Evolutionary conservation across 805 yeast species (phyloP).

Genomic region (Lipomyces orientalis): DNA sequence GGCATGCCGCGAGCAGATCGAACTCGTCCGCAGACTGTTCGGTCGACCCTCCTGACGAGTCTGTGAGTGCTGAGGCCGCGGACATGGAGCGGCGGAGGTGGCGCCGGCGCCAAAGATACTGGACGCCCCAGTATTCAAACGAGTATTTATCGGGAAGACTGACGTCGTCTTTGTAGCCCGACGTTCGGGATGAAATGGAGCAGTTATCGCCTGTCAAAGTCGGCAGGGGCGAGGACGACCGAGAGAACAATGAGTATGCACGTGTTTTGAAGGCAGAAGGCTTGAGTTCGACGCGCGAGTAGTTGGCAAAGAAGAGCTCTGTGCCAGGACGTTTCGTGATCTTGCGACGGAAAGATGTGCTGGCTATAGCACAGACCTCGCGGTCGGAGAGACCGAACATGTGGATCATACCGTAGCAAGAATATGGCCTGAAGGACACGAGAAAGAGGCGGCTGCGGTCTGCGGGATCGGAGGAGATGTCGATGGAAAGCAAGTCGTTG

Average conservation of each 20-base stretch:
- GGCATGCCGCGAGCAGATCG: not conserved
- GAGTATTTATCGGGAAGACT: not conserved
- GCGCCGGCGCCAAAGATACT: slow-evolving; percentile 3
- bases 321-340: not conserved
- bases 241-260: not conserved
- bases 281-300: slow-evolving; percentile 5
- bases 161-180: not conserved
- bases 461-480: slow-evolving; percentile 1
- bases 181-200: not conserved
- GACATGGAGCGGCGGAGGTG: slow-evolving; percentile 4
- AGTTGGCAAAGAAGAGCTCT: not conserved
- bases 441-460: slow-evolving; percentile 7
- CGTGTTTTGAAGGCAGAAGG: slow-evolving; percentile 6
- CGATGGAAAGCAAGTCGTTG: slow-evolving; percentile 4
- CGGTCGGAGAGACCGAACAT: not conserved
- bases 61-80: not conserved
- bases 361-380: not conserved
- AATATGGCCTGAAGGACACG: not conserved
- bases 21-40: not conserved
- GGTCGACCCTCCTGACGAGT: not conserved
- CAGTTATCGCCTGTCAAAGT: not conserved
- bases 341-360: not conserved
- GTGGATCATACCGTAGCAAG: not conserved
- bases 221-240: slow-evolving; percentile 1
- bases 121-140: slow-evolving; percentile 15